Evolutionary conservation across 129 eudicot genomes (phyloP).

Genomic region (Chrysanthemum seticuspe): DNA sequence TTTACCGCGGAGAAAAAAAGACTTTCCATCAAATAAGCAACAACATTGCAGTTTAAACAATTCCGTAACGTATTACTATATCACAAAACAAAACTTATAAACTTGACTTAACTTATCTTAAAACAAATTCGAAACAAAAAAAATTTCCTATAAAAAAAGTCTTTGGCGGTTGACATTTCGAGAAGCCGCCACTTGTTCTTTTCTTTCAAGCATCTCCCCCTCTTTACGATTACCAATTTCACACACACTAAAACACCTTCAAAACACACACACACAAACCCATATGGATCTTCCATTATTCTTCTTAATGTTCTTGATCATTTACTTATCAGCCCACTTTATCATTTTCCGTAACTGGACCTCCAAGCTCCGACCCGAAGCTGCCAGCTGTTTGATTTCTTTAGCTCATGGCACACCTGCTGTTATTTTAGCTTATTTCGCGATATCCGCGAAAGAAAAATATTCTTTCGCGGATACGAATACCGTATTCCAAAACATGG

Average conservation of each 20-base stretch:
- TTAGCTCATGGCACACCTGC: conserved; percentile 88
- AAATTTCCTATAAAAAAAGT: neutral
- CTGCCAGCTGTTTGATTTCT: conserved; percentile 82
- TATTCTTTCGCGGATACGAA: conserved; percentile 16
- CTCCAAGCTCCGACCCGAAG: conserved; percentile 75
- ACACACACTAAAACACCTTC: neutral
- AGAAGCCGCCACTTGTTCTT: conserved; percentile 32
- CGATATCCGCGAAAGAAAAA: conserved; percentile 24
- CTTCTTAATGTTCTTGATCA: conserved; percentile 44
- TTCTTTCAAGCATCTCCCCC: conserved; percentile 14
- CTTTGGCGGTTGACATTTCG: conserved; percentile 24
- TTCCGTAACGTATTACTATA: too few species aligned
- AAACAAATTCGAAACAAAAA: neutral
- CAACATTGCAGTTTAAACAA: too few species aligned
- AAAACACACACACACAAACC: neutral
- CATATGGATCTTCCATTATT: conserved; percentile 42
- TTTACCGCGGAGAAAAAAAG: too few species aligned
- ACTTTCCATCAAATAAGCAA: too few species aligned
- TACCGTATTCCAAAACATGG: conserved; percentile 47
- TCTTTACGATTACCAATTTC: too few species aligned
- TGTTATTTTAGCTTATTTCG: conserved; percentile 48
- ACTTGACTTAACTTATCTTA: too few species aligned
- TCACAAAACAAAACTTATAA: too few species aligned
- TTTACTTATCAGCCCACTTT: conserved; percentile 56
- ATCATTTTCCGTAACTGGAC: conserved; percentile 60